Conservation (phyloP, 139 green algal genomes). For the Ettlia oleoabundans region DNA sequence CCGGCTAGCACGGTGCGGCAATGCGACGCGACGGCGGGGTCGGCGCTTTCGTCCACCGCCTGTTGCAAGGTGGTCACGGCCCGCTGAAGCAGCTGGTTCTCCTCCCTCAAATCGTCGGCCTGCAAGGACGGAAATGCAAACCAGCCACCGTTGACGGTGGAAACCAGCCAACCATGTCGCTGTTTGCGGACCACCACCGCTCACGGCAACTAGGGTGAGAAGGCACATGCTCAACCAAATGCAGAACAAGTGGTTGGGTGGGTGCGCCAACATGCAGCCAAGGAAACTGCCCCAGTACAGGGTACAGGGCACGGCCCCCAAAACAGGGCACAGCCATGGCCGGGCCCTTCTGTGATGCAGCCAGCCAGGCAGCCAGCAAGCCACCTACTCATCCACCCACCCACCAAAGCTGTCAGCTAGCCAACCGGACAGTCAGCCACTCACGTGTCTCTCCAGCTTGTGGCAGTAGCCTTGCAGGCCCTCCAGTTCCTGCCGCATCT, state of each 20-base stretch:
- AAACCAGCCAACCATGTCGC: no score
- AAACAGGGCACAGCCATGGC: background rate
- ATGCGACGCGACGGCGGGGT: background rate
- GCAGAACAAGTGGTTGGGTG: background rate
- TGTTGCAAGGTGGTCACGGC: background rate
- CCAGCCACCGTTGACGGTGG: no score
- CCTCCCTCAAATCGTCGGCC: slow-evolving; percentile 50
- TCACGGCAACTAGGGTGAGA: no score
- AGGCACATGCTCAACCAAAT: no score
- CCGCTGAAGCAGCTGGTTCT: slow-evolving; percentile 33
- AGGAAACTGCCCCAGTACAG: no score
- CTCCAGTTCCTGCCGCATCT: slow-evolving; percentile 1
- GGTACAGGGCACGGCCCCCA: no score
- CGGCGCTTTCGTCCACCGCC: background rate
- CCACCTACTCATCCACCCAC: background rate
- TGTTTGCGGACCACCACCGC: no score
- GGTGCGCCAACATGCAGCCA: background rate
- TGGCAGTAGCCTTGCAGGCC: slow-evolving; percentile 33
- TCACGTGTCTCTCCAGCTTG: slow-evolving; percentile 35
- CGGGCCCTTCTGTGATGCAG: background rate
- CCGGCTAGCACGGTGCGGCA: background rate
- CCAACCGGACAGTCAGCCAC: no score
- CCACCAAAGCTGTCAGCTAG: no score
- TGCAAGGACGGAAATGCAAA: slow-evolving; percentile 31
- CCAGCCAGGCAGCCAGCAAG: no score